Conservation (phyloP, 1,284 basidiomycete species). For the Cryptococcus maquisensis region DNA sequence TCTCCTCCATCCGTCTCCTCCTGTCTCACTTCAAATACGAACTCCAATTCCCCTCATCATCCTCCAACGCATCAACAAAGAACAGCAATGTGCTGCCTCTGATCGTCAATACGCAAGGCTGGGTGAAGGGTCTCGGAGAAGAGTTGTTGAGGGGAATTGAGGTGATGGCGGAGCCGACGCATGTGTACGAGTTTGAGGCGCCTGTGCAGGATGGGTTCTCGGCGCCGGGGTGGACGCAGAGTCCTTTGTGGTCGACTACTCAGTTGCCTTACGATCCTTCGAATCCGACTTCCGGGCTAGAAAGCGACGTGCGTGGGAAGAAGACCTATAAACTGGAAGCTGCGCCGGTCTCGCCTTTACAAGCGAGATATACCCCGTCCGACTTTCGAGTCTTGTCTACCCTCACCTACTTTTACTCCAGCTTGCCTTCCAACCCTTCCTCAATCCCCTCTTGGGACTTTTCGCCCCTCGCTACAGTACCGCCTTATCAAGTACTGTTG, state of each 20-base stretch:
- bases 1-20: constrained; percentile 64
- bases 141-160: constrained; percentile 72
- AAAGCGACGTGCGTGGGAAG: not conserved
- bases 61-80: constrained; percentile 19
- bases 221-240: constrained; percentile 28
- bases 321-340: constrained; percentile 28
- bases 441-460: constrained; percentile 61
- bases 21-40: constrained; percentile 68
- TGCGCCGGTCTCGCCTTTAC: constrained; percentile 41
- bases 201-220: constrained; percentile 10
- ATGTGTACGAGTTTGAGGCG: constrained; percentile 58
- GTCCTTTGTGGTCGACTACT: constrained; percentile 16
- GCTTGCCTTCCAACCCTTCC: constrained; percentile 31
- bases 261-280: constrained; percentile 14
- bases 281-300: not conserved
- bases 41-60: constrained; percentile 55
- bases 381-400: constrained; percentile 70
- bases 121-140: constrained; percentile 89
- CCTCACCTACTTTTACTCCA: constrained; percentile 72
- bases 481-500: constrained; percentile 61
- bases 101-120: constrained; percentile 93
- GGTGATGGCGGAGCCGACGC: constrained; percentile 60
- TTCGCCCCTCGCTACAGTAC: constrained; percentile 61
- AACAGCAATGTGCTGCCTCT: constrained; percentile 67
- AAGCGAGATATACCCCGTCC: constrained; percentile 60